Percentiles rank a stretch among this genome's conserved stretches.
Evolutionary conservation across 2,329 filamentous ascomycete species (phyloP).

Genomic region (Arthrobotrys entomopaga): DNA sequence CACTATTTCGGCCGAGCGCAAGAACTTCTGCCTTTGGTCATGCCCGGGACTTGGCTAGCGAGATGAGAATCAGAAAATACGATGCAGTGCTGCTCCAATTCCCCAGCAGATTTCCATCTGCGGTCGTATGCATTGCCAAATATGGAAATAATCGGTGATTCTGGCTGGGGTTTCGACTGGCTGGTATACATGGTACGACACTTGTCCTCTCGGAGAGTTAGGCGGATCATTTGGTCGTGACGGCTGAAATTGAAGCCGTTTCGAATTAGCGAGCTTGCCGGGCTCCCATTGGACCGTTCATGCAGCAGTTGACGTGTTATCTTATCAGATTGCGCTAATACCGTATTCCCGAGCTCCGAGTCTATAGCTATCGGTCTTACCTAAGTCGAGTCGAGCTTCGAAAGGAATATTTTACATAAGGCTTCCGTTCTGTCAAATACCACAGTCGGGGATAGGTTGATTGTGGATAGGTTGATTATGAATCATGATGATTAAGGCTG

Average conservation of each 20-base stretch:
- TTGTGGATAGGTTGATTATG: too few species aligned
- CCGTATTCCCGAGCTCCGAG: too few species aligned
- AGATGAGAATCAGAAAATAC: constrained; percentile 11
- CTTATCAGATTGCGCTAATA: constrained; percentile 39
- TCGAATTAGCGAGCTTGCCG: constrained; percentile 26
- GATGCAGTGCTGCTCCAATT: not conserved
- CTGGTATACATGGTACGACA: not conserved
- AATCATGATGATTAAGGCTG: too few species aligned
- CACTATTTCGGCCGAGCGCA: not conserved
- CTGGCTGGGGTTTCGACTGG: constrained; percentile 5
- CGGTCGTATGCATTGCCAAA: constrained; percentile 25
- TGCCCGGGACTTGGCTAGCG: constrained; percentile 1
- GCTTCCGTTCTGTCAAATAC: too few species aligned
- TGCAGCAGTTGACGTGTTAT: constrained; percentile 12
- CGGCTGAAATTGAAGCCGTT: constrained; percentile 3
- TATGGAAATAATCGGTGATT: constrained; percentile 12
- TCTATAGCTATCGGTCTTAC: too few species aligned
- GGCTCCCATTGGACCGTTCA: constrained; percentile 14
- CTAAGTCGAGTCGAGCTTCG: too few species aligned
- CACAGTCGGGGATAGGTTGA: too few species aligned
- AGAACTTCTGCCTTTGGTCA: constrained; percentile 12
- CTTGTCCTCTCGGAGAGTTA: constrained; percentile 31
- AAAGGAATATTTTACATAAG: too few species aligned
- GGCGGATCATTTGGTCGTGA: constrained; percentile 30
- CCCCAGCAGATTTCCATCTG: constrained; percentile 1